These are phyloP conservation scores for Calonectria hawksworthii DNA, from an alignment of 2,329 filamentous ascomycete species.

Conservation along the genomic window DNA sequence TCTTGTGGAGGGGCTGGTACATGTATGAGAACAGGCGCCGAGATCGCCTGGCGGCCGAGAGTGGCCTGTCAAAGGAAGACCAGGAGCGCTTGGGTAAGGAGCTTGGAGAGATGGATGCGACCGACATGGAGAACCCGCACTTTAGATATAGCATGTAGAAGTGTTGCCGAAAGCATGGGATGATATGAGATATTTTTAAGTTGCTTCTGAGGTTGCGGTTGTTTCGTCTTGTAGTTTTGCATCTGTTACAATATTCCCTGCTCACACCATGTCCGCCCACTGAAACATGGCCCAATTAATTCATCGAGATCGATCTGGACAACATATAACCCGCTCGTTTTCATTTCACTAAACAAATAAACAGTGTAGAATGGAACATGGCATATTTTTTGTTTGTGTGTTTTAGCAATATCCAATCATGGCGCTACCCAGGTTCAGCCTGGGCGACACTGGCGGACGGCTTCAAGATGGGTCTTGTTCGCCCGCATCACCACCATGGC, in stretches of 20 bases:
- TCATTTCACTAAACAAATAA: neutral
- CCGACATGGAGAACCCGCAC: neutral
- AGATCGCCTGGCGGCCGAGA: neutral
- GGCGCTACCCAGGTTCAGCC: neutral
- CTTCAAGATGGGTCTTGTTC: neutral
- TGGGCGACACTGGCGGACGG: neutral
- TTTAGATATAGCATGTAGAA: neutral
- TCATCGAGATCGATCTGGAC: neutral
- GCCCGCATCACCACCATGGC: neutral
- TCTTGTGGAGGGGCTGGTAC: neutral
- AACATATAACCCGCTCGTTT: neutral
- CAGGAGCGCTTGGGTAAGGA: neutral
- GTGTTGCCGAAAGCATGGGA: neutral
- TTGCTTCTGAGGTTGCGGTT: neutral
- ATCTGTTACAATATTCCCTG: neutral
- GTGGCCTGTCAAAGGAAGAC: neutral
- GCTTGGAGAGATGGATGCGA: neutral
- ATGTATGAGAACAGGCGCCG: slow-evolving; percentile 5
- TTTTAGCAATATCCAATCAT: neutral
- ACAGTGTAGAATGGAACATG: neutral
- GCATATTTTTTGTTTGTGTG: neutral
- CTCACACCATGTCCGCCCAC: neutral
- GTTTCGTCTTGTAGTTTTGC: neutral
- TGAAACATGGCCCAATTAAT: neutral
- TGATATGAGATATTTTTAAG: neutral